These are phyloP conservation scores for Cordyceps cateniannulata DNA, from an alignment of 2,329 filamentous ascomycete species.

Conservation along the genomic window DNA sequence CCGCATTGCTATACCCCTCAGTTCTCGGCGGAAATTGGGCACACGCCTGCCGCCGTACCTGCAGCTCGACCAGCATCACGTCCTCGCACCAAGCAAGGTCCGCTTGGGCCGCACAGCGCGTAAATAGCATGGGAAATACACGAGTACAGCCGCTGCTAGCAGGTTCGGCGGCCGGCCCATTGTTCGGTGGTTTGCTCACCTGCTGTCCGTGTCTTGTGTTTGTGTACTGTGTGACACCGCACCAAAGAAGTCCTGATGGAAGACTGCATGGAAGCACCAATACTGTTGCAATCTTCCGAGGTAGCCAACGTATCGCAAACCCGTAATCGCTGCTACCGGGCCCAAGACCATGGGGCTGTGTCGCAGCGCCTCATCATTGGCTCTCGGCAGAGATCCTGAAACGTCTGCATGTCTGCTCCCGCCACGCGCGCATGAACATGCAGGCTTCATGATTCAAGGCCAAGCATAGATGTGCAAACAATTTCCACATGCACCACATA, in stretches of 20 bases:
- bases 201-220: background rate
- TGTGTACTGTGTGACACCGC: background rate
- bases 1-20: background rate
- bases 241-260: background rate
- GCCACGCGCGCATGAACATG: background rate
- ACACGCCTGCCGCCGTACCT: background rate
- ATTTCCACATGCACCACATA: background rate
- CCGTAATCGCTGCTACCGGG: background rate
- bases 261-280: background rate
- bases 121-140: background rate
- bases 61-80: background rate
- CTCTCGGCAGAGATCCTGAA: background rate
- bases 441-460: conserved; percentile 1
- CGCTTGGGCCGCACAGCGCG: background rate
- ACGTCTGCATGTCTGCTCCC: background rate
- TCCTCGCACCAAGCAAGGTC: background rate
- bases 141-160: background rate
- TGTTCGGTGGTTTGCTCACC: background rate
- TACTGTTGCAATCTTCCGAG: background rate
- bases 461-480: background rate
- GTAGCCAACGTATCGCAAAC: background rate
- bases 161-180: background rate
- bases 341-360: background rate
- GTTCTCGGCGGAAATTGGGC: background rate
- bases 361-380: background rate